A percentile compares a stretch with the other conserved stretches of the same genome.
Evolutionary conservation across 1,139 yeast genomes (phyloP).

Genomic region (Yamadazyma kanchanaburiensis): DNA sequence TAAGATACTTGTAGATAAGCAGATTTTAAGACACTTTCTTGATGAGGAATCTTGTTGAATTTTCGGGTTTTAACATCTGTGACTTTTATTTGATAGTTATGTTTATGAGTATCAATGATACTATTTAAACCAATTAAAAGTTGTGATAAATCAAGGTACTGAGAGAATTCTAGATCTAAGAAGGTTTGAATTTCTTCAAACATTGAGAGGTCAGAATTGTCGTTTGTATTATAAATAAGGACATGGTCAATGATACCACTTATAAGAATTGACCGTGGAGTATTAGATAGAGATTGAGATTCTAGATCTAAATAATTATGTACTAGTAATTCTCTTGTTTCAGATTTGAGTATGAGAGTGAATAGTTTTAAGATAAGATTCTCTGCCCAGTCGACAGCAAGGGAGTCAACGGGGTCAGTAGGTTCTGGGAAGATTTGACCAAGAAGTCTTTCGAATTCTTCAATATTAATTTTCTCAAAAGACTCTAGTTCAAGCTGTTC

Average conservation of each 20-base stretch:
- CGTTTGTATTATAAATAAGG: slow-evolving; percentile 13
- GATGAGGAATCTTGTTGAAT: slow-evolving; percentile 38
- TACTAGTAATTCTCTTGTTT: slow-evolving; percentile 59
- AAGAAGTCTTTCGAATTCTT: slow-evolving; percentile 15
- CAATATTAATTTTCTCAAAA: slow-evolving; percentile 30
- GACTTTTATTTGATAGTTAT: slow-evolving; percentile 22
- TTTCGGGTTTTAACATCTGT: slow-evolving; percentile 62
- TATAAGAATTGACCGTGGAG: slow-evolving; percentile 33
- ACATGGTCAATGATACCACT: slow-evolving; percentile 66
- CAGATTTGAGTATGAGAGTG: slow-evolving; percentile 40
- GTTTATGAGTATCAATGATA: slow-evolving; percentile 16
- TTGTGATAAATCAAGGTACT: slow-evolving; percentile 16
- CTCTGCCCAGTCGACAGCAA: slow-evolving; percentile 33
- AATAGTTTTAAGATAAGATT: slow-evolving; percentile 30
- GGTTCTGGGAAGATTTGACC: slow-evolving; percentile 3
- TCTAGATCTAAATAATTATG: slow-evolving; percentile 47
- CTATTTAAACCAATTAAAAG: slow-evolving; percentile 16
- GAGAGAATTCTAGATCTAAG: slow-evolving; percentile 8
- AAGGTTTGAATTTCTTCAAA: slow-evolving; percentile 21
- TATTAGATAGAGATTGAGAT: slow-evolving; percentile 18
- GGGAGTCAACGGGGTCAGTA: slow-evolving; percentile 19
- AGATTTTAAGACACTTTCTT: slow-evolving; percentile 41
- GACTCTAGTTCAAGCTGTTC: slow-evolving; percentile 34
- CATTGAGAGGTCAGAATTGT: slow-evolving; percentile 18
- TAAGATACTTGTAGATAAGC: slow-evolving; percentile 58